Conservation (phyloP, 1,139 yeast genomes). For the Groenewaldozyma auringiensis region DNA sequence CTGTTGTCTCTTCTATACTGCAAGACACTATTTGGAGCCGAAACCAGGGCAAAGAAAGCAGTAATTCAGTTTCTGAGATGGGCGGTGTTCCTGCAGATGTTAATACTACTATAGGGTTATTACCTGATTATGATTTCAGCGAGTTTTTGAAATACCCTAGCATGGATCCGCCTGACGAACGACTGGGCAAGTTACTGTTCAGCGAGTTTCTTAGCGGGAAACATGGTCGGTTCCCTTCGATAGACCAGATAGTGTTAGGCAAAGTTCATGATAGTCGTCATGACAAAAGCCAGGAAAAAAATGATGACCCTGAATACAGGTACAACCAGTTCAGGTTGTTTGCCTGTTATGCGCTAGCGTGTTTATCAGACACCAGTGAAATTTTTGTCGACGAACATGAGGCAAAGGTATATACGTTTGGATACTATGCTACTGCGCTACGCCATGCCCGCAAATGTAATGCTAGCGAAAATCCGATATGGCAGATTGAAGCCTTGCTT, state of each 20-base stretch:
- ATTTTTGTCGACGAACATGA: constrained; percentile 3
- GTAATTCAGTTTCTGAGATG: constrained; percentile 1
- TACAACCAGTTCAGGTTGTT: constrained; percentile 20
- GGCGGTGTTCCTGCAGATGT: constrained; percentile 9
- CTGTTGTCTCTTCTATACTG: constrained; percentile 25
- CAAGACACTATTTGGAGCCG: constrained; percentile 25
- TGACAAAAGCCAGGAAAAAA: constrained; percentile 11
- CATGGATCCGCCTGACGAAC: constrained; percentile 17
- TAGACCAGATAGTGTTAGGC: constrained; percentile 18
- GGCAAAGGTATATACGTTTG: constrained; percentile 26
- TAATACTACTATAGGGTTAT: constrained; percentile 16
- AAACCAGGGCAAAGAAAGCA: constrained; percentile 6
- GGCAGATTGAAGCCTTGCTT: constrained; percentile 44
- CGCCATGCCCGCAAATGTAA: constrained; percentile 43
- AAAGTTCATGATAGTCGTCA: constrained; percentile 19
- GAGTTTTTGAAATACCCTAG: constrained; percentile 20
- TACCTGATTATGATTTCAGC: constrained; percentile 23
- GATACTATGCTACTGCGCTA: constrained; percentile 47
- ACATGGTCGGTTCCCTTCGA: constrained; percentile 19
- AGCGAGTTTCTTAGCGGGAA: constrained; percentile 16
- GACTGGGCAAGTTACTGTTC: constrained; percentile 15
- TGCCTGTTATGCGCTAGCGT: constrained; percentile 20
- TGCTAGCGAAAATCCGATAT: constrained; percentile 30
- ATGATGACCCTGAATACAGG: constrained; percentile 19
- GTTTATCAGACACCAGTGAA: neutral